A percentile compares a stretch with the other conserved stretches of the same genome.
These are phyloP conservation scores for Leersia perrieri DNA, from an alignment of 176 grass and related monocot genomes.

Conservation along the genomic window DNA sequence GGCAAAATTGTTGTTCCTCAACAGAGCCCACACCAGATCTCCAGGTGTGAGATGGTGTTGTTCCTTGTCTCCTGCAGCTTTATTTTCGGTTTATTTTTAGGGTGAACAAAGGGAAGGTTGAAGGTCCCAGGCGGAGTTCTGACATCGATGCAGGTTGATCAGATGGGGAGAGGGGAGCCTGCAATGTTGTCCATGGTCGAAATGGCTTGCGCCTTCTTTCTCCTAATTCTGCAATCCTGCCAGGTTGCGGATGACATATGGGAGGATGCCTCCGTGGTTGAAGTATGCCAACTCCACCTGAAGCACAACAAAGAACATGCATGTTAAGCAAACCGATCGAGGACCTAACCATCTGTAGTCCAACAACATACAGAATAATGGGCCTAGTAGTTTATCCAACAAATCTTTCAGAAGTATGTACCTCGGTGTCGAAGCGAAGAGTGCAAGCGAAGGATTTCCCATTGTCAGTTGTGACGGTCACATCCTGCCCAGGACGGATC, in stretches of 20 bases:
- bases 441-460: slow-evolving; percentile 84
- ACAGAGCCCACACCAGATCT: not conserved
- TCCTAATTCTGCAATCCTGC: slow-evolving; percentile 50
- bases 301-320: not conserved
- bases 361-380: not conserved
- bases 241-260: slow-evolving; percentile 81
- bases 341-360: not conserved
- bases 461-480: slow-evolving; percentile 54
- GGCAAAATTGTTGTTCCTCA: slow-evolving; percentile 5
- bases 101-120: not conserved
- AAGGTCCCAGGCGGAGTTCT: not conserved
- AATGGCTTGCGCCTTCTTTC: not conserved
- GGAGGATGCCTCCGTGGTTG: slow-evolving; percentile 95
- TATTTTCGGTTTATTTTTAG: slow-evolving; percentile 41
- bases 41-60: not conserved
- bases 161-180: not conserved
- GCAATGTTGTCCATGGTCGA: not conserved
- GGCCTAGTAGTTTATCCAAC: not conserved
- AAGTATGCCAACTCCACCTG: slow-evolving; percentile 93
- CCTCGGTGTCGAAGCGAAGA: slow-evolving; percentile 86
- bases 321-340: not conserved
- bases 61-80: not conserved
- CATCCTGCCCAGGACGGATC: slow-evolving; percentile 88
- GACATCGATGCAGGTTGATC: not conserved
- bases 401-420: slow-evolving; percentile 27